A percentile compares a stretch with the other conserved stretches of the same genome.
Evolutionary conservation across 495 filamentous ascomycete genomes (phyloP).

Genomic region (Massariosphaeria phaeospora): DNA sequence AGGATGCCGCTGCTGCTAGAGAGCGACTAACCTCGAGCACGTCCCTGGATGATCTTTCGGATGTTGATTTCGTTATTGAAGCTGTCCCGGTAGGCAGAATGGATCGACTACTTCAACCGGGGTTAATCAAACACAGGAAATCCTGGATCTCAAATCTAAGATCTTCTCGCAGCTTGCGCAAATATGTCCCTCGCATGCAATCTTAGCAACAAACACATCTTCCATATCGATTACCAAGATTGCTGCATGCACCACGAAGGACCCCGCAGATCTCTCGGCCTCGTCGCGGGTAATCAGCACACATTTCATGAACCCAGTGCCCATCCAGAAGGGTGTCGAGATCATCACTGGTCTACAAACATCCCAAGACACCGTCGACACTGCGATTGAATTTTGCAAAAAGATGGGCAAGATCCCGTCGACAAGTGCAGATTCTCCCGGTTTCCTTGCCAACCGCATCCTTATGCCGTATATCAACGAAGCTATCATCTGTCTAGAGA

Average conservation of each 20-base stretch:
- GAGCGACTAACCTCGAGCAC: constrained; percentile 64
- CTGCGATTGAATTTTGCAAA: constrained; percentile 80
- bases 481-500: constrained; percentile 93
- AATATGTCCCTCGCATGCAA: constrained; percentile 78
- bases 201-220: constrained; percentile 95
- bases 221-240: constrained; percentile 97
- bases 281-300: constrained; percentile 88
- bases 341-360: constrained; percentile 95
- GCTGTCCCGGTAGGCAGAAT: constrained; percentile 71
- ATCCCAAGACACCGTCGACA: constrained; percentile 69
- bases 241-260: constrained; percentile 66
- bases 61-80: constrained; percentile 95
- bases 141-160: constrained; percentile 71
- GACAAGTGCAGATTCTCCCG: constrained; percentile 79
- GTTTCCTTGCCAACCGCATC: constrained; percentile 94
- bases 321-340: constrained; percentile 94
- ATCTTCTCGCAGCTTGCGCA: constrained; percentile 84
- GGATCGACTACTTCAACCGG: too few relatives aligned
- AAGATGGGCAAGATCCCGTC: constrained; percentile 91
- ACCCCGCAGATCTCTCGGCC: constrained; percentile 72
- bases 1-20: constrained; percentile 65
- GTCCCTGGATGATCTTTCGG: constrained; percentile 70
- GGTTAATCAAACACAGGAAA: constrained; percentile 52
- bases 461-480: constrained; percentile 99
- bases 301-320: constrained; percentile 99